Conservation (phyloP, 352 stramenopile species). For the Globisporangium spiculum region DNA sequence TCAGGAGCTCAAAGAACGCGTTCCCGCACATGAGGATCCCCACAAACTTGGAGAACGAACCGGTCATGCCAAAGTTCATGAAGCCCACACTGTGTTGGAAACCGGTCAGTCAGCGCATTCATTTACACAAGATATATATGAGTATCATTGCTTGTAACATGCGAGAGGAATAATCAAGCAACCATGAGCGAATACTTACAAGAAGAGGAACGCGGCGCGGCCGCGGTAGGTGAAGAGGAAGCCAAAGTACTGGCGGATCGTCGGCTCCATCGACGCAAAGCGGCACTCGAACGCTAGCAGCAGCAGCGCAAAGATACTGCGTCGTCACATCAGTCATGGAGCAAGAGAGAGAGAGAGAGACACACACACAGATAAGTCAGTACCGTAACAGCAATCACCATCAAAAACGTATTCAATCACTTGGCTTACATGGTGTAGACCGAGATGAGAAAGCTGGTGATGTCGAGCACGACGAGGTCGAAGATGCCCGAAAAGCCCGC, state of each 20-base stretch:
- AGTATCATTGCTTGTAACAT: background rate
- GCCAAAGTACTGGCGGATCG: conserved; percentile 82
- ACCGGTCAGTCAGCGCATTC: background rate
- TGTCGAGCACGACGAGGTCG: conserved; percentile 79
- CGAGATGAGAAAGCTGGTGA: conserved; percentile 87
- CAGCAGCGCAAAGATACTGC: conserved; percentile 79
- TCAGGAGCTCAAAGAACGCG: conserved; percentile 65
- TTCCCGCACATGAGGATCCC: conserved; percentile 80
- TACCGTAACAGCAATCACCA: no score
- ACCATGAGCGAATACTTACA: conserved; percentile 24
- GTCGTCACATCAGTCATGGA: background rate
- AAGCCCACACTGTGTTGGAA: conserved; percentile 55
- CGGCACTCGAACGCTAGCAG: conserved; percentile 85
- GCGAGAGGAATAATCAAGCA: background rate
- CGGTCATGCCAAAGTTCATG: conserved; percentile 87
- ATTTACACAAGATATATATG: background rate
- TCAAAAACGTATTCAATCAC: background rate
- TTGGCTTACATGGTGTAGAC: conserved; percentile 75
- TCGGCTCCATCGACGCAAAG: conserved; percentile 85
- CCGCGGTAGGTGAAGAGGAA: conserved; percentile 89
- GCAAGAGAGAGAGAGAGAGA: background rate
- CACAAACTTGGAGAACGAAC: conserved; percentile 65
- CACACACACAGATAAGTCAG: background rate
- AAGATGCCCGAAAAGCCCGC: conserved; percentile 84
- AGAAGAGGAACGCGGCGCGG: conserved; percentile 81